Conservation (phyloP, 2,329 filamentous ascomycete genomes). For the Onygenales sp. region DNA sequence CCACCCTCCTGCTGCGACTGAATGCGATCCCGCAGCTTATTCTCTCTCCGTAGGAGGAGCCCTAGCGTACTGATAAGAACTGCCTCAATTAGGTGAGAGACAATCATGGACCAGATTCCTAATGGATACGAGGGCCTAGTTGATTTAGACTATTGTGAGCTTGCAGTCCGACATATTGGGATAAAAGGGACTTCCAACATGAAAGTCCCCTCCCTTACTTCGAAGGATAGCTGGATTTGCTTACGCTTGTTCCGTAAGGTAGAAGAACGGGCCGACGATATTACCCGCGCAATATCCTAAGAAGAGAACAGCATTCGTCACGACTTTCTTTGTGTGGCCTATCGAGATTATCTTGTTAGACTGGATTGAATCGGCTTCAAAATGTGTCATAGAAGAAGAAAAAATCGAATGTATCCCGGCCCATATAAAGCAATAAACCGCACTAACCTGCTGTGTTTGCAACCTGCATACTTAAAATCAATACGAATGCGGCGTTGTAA, state of each 20-base stretch:
- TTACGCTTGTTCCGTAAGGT: conserved; percentile 43
- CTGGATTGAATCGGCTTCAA: conserved; percentile 9
- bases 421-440: background rate
- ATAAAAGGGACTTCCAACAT: background rate
- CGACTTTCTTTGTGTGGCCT: conserved; percentile 55
- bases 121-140: conserved; percentile 37
- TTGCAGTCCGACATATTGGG: background rate
- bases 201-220: too few species aligned
- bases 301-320: conserved; percentile 53
- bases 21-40: conserved; percentile 39
- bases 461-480: conserved; percentile 39
- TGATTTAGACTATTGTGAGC: background rate
- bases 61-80: conserved; percentile 38
- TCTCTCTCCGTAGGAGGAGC: conserved; percentile 40
- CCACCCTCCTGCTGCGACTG: conserved; percentile 39
- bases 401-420: conserved; percentile 15
- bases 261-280: conserved; percentile 55
- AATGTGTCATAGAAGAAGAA: background rate
- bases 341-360: background rate
- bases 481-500: conserved; percentile 46
- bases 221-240: background rate
- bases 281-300: conserved; percentile 53
- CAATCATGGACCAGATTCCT: conserved; percentile 50
- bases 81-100: conserved; percentile 44
- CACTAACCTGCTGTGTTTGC: conserved; percentile 33